phyloP scores from a whole-genome alignment of 2,329 filamentous ascomycete species.

The Dendrostoma leiphaemia region DNA sequence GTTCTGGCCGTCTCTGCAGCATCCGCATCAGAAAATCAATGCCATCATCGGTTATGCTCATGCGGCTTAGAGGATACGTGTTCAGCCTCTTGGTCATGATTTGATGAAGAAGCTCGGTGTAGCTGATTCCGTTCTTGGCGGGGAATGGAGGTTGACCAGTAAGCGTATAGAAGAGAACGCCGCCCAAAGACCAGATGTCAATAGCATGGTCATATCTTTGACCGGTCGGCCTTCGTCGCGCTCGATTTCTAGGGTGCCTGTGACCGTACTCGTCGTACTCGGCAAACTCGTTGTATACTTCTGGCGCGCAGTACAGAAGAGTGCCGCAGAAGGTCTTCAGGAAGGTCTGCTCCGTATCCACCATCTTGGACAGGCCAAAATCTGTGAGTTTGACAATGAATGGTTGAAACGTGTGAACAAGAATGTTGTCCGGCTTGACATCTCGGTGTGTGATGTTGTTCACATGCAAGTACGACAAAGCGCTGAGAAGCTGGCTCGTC shows the following conservation, averaged over 20 bases:
- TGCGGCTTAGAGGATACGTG: slow-evolving; percentile 57
- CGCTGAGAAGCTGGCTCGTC: slow-evolving; percentile 73
- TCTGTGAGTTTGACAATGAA: slow-evolving; percentile 89
- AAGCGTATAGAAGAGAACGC: slow-evolving; percentile 86
- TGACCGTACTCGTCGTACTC: slow-evolving; percentile 71
- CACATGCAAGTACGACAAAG: slow-evolving; percentile 80
- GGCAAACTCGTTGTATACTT: slow-evolving; percentile 79
- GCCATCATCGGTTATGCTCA: slow-evolving; percentile 61
- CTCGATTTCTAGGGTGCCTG: slow-evolving; percentile 60
- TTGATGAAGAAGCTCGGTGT: slow-evolving; percentile 75
- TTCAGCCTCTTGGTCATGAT: slow-evolving; percentile 81
- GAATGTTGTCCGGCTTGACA: slow-evolving; percentile 96
- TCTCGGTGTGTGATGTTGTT: slow-evolving; percentile 96
- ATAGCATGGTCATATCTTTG: slow-evolving; percentile 86
- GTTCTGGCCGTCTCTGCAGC: slow-evolving; percentile 75
- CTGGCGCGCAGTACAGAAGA: slow-evolving; percentile 90
- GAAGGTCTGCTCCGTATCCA: slow-evolving; percentile 87
- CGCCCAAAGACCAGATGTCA: slow-evolving; percentile 94
- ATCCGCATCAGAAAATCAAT: slow-evolving; percentile 76
- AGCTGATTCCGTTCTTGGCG: slow-evolving; percentile 71
- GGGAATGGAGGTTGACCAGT: slow-evolving; percentile 78
- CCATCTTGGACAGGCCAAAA: slow-evolving; percentile 93
- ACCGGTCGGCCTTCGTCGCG: slow-evolving; percentile 50
- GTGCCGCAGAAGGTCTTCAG: slow-evolving; percentile 96
- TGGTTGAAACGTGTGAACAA: slow-evolving; percentile 71